phyloP scores from a whole-genome alignment of 2,329 filamentous ascomycete genomes.

The Cladosporium sp. region DNA sequence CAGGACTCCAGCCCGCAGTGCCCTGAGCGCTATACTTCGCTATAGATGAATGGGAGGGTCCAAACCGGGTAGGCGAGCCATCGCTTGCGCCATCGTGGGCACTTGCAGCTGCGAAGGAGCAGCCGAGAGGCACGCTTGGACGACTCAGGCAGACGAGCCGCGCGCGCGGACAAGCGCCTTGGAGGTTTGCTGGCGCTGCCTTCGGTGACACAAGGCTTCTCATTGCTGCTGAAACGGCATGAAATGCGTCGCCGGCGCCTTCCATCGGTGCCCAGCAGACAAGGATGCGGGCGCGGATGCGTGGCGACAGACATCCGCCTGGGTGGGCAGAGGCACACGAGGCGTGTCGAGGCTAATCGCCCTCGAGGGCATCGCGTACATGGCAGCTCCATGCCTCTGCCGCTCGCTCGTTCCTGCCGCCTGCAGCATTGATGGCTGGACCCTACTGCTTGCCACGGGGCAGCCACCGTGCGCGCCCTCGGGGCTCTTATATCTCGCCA shows the following conservation, averaged over 20 bases:
- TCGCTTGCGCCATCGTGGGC: background rate
- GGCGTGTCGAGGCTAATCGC: background rate
- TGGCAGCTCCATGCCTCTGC: background rate
- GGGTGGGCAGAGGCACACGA: background rate
- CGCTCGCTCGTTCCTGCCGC: constrained; percentile 2
- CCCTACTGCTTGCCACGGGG: constrained; percentile 4
- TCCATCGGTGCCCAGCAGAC: background rate
- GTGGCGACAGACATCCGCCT: background rate
- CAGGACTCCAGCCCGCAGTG: background rate
- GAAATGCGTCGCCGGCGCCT: background rate
- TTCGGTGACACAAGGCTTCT: background rate
- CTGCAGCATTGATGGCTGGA: constrained; percentile 11
- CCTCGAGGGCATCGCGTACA: background rate
- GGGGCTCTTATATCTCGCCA: constrained; percentile 7
- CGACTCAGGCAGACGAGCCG: background rate
- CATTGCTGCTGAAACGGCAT: background rate
- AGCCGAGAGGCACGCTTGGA: background rate
- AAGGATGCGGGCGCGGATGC: background rate
- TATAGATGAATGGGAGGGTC: background rate
- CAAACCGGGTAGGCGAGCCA: background rate
- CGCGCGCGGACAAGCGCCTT: background rate
- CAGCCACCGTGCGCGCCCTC: background rate
- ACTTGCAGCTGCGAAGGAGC: background rate
- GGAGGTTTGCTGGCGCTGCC: background rate
- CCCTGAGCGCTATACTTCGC: background rate